Percentiles rank a stretch among this genome's conserved stretches.
Evolutionary conservation across 495 filamentous ascomycete genomes (phyloP).

Genomic region (Lepraria neglecta): DNA sequence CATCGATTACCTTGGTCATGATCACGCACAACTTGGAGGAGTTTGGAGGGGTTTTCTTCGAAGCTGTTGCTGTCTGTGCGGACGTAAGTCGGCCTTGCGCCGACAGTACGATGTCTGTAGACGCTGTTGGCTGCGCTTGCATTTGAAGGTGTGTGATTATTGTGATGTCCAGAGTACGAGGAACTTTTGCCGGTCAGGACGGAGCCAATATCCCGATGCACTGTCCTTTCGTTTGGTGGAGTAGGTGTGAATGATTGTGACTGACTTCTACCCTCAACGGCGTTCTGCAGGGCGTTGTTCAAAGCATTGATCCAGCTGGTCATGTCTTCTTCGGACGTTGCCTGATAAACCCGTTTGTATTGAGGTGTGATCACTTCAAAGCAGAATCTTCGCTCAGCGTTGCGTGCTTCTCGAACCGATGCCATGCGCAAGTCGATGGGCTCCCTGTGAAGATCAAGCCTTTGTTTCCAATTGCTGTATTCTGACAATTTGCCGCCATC

Average conservation of each 20-base stretch:
- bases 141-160: constrained; percentile 48
- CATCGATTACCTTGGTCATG: constrained; percentile 87
- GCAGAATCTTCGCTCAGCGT: constrained; percentile 91
- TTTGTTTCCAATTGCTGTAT: constrained; percentile 99
- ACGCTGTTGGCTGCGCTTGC: constrained; percentile 50
- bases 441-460: constrained; percentile 93
- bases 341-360: constrained; percentile 95
- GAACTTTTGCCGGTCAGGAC: constrained; percentile 90
- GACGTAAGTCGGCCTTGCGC: constrained; percentile 70
- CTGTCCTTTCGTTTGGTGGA: constrained; percentile 48
- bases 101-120: constrained; percentile 81
- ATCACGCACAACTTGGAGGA: constrained; percentile 81
- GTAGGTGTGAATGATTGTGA: constrained; percentile 43
- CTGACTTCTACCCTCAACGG: constrained; percentile 70
- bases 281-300: constrained; percentile 94
- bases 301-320: constrained; percentile 92
- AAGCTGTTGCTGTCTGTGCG: constrained; percentile 60
- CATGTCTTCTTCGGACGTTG: constrained; percentile 97
- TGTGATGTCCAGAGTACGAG: constrained; percentile 56
- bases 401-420: constrained; percentile 89
- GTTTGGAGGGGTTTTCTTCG: constrained; percentile 75
- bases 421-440: constrained; percentile 96
- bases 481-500: constrained; percentile 95
- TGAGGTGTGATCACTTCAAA: constrained; percentile 98
- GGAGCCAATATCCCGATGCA: constrained; percentile 77